Evolutionary conservation across 2,329 filamentous ascomycete genomes (phyloP).

Genomic region (Fusarium falciforme): DNA sequence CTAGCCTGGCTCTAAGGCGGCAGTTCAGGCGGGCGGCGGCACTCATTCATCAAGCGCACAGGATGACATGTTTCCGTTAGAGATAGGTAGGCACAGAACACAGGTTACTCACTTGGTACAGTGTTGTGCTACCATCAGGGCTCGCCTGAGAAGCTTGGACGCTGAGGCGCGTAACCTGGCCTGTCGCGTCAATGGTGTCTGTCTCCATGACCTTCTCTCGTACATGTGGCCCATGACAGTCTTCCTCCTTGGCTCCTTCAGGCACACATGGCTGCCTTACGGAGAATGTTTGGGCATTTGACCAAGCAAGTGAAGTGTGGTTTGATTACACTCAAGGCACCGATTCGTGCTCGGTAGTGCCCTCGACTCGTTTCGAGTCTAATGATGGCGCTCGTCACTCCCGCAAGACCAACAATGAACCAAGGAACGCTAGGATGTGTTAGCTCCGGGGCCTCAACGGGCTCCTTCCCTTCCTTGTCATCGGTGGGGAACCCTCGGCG

Average conservation of each 20-base stretch:
- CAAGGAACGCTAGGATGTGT: conserved; percentile 8
- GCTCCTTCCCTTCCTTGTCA: conserved; percentile 21
- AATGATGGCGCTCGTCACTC: conserved; percentile 16
- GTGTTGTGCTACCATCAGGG: neutral
- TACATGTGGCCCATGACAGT: neutral
- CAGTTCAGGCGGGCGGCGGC: conserved; percentile 1
- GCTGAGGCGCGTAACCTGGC: neutral
- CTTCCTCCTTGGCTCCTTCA: neutral
- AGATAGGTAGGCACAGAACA: neutral
- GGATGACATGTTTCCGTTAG: neutral
- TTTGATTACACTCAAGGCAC: neutral
- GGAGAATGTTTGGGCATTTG: neutral
- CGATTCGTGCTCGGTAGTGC: conserved; percentile 6
- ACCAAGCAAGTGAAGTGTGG: conserved; percentile 1
- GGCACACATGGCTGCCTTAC: neutral
- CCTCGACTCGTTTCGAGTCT: conserved; percentile 5
- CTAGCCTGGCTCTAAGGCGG: conserved; percentile 9
- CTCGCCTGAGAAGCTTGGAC: neutral
- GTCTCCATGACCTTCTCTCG: neutral
- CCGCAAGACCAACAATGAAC: conserved; percentile 12
- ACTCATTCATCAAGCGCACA: neutral
- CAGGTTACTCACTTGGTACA: neutral
- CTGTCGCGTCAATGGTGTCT: neutral
- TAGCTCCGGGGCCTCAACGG: conserved; percentile 11
- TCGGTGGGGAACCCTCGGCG: conserved; percentile 18